Evolutionary conservation across 2,329 filamentous ascomycete species (phyloP).

Genomic region (Epichloe uncinata): DNA sequence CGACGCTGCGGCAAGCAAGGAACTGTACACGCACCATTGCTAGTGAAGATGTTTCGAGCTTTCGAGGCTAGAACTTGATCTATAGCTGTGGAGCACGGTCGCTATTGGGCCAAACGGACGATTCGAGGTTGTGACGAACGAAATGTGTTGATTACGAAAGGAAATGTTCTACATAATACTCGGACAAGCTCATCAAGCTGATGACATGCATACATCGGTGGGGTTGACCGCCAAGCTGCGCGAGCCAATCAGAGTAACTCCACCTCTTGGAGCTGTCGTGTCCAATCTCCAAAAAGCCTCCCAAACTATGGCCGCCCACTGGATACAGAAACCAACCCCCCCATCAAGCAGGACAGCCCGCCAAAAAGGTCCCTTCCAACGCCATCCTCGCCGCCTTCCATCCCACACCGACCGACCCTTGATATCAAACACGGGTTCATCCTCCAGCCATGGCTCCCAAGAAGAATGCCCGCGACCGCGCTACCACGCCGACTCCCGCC

Average conservation of each 20-base stretch:
- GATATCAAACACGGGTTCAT: not conserved
- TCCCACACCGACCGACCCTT: not conserved
- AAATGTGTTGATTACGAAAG: not conserved
- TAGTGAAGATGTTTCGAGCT: not conserved
- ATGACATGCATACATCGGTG: not conserved
- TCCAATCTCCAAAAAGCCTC: slow-evolving; percentile 10
- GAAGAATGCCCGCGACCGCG: slow-evolving; percentile 24
- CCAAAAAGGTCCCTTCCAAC: not conserved
- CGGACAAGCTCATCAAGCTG: not conserved
- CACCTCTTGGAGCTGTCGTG: slow-evolving; percentile 24
- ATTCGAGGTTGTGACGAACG: no score
- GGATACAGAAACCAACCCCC: not conserved
- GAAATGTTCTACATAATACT: not conserved
- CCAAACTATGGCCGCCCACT: not conserved
- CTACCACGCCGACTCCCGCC: slow-evolving; percentile 6
- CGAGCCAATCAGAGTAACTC: slow-evolving; percentile 19
- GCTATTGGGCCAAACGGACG: no score
- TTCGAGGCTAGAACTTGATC: not conserved
- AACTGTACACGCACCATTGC: not conserved
- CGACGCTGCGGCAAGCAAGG: not conserved
- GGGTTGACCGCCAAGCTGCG: not conserved
- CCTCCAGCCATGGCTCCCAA: slow-evolving; percentile 40
- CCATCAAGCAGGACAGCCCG: not conserved
- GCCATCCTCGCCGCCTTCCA: not conserved
- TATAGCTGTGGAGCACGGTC: no score